Base-by-base conservation (phyloP, 2,329 filamentous ascomycete species). In the Dissoconium aciculare region DNA sequence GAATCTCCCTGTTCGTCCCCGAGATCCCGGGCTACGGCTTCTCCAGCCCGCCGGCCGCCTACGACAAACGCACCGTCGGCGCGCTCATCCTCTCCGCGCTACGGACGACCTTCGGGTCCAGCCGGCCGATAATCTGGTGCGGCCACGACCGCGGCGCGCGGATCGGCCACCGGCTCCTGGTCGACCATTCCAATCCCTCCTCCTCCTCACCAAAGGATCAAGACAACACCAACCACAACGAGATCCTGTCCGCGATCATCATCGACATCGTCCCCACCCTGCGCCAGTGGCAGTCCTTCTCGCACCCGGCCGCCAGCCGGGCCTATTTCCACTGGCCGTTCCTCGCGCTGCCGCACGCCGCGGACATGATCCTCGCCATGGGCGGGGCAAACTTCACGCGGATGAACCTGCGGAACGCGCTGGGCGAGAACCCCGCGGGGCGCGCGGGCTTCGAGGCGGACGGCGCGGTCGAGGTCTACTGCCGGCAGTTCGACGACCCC, bases 261-360 rank as follows among this genome's bases (percentile, higher is more conserved):
- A 47, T 66, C 11, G 64, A 68, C 43, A 66, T 67, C 35, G 55
- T 67, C 2, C 64, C 62, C 4, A 65, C 62, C 4, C 41, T 53
- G 12, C 49, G 52, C 3, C 62, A 66, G 48, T 68, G 62, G 58
- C 37, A 46, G 4, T 49, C 47, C 2, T 61, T 64, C 37, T 33
- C 50, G 5, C 41, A 57, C 30, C 54, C 61, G 5, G 38, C 40
- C 2, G 51, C 55, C 11, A 45, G 51, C n/a, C 43, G 44, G 4
- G 51, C 48, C 2, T 60, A 59, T 41, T 66, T 59, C 44, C 64
- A 68, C 49, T 68, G 64, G 64, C 54, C 64, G 3, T 55, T 69
- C 23, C 53, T 69, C 5, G 63, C 64, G 8, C 61, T 62, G 17
- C 52, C 59, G 4, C 33, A 59, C 0, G 62, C 63, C 1, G 54